phyloP scores from a whole-genome alignment of 2,329 filamentous ascomycete genomes.

The Plectosphaerella plurivora region DNA sequence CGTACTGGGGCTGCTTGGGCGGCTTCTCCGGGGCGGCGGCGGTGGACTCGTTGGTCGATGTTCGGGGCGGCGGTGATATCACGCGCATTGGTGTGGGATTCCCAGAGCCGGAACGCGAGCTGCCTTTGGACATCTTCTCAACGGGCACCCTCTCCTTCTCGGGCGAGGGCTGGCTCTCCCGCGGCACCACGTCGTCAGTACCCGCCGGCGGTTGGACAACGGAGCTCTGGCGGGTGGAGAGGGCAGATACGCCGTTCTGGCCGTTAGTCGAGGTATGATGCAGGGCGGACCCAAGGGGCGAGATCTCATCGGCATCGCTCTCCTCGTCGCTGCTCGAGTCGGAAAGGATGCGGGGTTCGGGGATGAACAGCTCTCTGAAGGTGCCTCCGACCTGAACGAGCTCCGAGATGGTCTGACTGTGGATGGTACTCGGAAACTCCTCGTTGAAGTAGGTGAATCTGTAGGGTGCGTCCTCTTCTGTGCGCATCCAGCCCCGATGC shows the following conservation, averaged over 20 bases:
- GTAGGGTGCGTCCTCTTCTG: conserved; percentile 86
- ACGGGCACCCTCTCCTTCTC: background rate
- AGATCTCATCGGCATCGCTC: conserved; percentile 2
- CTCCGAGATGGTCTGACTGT: conserved; percentile 92
- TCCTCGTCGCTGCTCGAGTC: conserved; percentile 57
- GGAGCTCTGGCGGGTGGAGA: conserved; percentile 42
- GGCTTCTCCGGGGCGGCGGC: conserved; percentile 23
- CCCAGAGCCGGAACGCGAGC: conserved; percentile 32
- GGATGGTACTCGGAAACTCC: conserved; percentile 91
- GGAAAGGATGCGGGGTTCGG: conserved; percentile 71
- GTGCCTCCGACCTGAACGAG: conserved; percentile 78
- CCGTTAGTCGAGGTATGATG: conserved; percentile 18
- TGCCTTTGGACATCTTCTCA: conserved; percentile 22
- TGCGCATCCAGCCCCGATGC: conserved; percentile 75
- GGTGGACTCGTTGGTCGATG: conserved; percentile 4
- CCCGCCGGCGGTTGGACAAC: conserved; percentile 25
- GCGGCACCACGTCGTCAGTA: conserved; percentile 9
- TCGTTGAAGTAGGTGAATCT: conserved; percentile 99
- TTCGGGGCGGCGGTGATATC: conserved; percentile 27
- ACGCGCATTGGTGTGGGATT: conserved; percentile 41
- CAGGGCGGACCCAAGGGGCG: conserved; percentile 3
- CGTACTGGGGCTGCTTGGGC: conserved; percentile 53
- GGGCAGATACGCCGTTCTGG: conserved; percentile 36
- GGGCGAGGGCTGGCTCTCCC: background rate
- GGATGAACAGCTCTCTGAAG: conserved; percentile 86